Base-by-base conservation (phyloP, 2,329 filamentous ascomycete genomes). In the Colletotrichum sansevieriae region DNA sequence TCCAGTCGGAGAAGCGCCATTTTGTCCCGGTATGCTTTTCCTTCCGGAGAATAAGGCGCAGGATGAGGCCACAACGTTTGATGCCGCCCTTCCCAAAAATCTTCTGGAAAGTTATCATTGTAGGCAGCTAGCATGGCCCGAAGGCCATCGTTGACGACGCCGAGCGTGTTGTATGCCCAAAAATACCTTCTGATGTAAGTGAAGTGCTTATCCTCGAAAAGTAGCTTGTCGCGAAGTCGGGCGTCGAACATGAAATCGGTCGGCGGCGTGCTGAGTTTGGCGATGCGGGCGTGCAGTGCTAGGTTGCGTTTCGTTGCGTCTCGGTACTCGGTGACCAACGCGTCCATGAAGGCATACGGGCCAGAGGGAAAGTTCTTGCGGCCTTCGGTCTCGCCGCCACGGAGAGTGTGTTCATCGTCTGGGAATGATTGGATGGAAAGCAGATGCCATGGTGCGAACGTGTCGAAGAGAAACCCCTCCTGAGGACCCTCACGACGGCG, bases 171-270 rank as follows among this genome's bases (percentile, higher is more conserved):
- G 72, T 85, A 88, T 0, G 86, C 87, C 84, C 87, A 90, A 73
- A 90, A 90, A 73, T 90, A 90, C 15, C 87, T 83, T 0, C 87
- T 81, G 43, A 87, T 88, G 77, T 87, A 89, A 1, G 87, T 90
- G 72, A 88, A 90, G 63, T 87, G 77, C 60, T 83, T 81, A 73
- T 90, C 88, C 74, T 90, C 88, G 71, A 90, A 90, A 1, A 90
- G 80, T 0, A 89, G 81, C 71, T 84, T 84, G 76, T 88, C 87
- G 12, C 88, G 82, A 5, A 89, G 76, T 20, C 82, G 80, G 44
- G 81, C 79, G 69, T 89, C 81, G 72, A 90, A 90, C 76, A 90
- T 86, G 75, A 90, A 90, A 35, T 86, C 81, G 4, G 80, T 78
- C 82, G 87, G 84, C 9, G 88, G 88, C 0, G 87, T 89, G 44